Evolutionary conservation across 257 asterid species (phyloP).

Genomic region (Cordia subcordata): DNA sequence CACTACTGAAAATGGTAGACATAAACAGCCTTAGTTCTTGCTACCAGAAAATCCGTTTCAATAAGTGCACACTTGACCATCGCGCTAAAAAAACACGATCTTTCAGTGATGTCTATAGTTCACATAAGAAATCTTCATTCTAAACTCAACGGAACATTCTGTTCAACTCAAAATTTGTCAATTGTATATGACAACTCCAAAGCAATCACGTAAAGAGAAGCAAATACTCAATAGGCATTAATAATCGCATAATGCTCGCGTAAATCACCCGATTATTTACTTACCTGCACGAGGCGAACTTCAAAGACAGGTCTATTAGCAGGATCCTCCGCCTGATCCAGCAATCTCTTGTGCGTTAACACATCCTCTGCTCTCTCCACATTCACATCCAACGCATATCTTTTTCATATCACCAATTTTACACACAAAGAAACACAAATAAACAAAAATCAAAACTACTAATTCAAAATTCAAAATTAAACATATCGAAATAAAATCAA

Average conservation of each 20-base stretch:
- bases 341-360: conserved; percentile 37
- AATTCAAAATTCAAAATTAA: not conserved
- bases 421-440: not conserved
- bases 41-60: too few relatives aligned
- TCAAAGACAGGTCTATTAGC: conserved; percentile 37
- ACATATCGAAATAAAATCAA: not conserved
- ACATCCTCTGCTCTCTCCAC: conserved; percentile 61
- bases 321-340: conserved; percentile 40
- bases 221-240: not conserved
- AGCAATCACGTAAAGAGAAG: too few relatives aligned
- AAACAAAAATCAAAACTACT: not conserved
- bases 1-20: too few relatives aligned
- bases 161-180: too few relatives aligned
- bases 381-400: conserved; percentile 52
- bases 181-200: not conserved
- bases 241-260: not conserved
- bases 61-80: too few relatives aligned
- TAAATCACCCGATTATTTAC: not conserved
- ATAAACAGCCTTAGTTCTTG: too few relatives aligned
- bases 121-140: too few relatives aligned
- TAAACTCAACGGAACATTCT: too few relatives aligned
- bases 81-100: too few relatives aligned
- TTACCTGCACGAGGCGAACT: conserved; percentile 52
- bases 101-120: too few relatives aligned
- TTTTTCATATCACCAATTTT: conserved; percentile 7